Conservation (phyloP, 1,139 yeast genomes). For the Taphrina wiesneri region DNA sequence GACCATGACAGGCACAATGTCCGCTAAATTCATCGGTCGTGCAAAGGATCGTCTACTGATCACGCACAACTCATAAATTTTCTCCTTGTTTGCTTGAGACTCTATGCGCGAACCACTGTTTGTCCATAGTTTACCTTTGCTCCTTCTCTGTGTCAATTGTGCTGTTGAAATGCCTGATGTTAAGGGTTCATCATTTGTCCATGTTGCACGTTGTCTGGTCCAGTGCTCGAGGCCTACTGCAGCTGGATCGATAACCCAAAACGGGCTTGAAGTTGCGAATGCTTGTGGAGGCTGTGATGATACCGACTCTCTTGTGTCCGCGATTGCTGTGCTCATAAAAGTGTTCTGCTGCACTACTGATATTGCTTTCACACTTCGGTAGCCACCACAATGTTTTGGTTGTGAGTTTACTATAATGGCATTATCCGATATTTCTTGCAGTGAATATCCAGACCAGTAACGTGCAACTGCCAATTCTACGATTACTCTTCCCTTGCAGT, state of each 20-base stretch:
- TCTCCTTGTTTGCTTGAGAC: slow-evolving; percentile 1
- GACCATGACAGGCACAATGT: slow-evolving; percentile 14
- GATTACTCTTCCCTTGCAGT: too few species aligned
- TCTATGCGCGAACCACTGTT: not conserved
- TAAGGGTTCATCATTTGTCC: not conserved
- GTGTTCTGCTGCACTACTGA: too few species aligned
- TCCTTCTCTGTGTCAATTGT: not conserved
- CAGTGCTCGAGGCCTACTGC: not conserved
- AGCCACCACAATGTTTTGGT: too few species aligned
- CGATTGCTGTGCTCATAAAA: not conserved
- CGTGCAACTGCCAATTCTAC: too few species aligned
- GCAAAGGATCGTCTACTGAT: not conserved
- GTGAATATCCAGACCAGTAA: too few species aligned
- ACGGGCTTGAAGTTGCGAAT: not conserved
- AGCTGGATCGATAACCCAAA: not conserved
- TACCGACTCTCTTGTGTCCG: not conserved
- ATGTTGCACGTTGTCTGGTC: not conserved
- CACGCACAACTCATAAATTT: slow-evolving; percentile 8
- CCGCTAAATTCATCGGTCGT: slow-evolving; percentile 17
- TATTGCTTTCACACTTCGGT: too few species aligned
- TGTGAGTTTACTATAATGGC: too few species aligned
- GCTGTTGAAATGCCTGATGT: not conserved
- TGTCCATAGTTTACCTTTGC: not conserved
- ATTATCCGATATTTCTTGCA: too few species aligned
- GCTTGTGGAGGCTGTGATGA: not conserved